Evolutionary conservation across 768 basidiomycete species (phyloP).

Genomic region (Kockovaella imperatae): DNA sequence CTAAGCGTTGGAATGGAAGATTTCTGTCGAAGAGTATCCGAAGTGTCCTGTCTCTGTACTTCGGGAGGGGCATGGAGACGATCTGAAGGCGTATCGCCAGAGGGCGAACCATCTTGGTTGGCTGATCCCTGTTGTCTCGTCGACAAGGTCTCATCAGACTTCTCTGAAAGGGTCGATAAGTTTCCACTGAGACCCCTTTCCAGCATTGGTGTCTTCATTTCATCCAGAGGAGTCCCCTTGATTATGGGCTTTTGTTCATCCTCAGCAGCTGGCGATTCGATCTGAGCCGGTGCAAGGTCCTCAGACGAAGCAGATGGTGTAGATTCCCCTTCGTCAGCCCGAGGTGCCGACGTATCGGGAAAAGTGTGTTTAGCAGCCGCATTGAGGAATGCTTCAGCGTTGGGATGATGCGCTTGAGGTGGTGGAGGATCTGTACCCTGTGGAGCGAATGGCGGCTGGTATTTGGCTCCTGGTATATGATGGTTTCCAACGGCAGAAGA

Average conservation of each 20-base stretch:
- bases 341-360: constrained; percentile 15
- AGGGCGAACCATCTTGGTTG: no score
- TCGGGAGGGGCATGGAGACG: no score
- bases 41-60: no score
- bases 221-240: constrained; percentile 34
- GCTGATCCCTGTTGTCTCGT: no score
- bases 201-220: constrained; percentile 22
- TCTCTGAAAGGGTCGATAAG: no score
- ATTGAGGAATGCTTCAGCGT: constrained; percentile 26
- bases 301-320: constrained; percentile 5
- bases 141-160: no score
- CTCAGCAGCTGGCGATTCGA: not conserved
- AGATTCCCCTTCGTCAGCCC: not conserved
- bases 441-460: constrained; percentile 16
- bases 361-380: constrained; percentile 30
- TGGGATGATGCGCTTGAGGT: constrained; percentile 13
- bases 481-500: not conserved
- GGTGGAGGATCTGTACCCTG: constrained; percentile 2
- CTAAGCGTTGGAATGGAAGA: no score
- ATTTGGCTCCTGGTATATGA: not conserved
- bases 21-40: no score
- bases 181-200: not conserved
- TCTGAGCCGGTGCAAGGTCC: not conserved
- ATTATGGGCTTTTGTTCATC: constrained; percentile 28
- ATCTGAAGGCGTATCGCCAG: no score